Conservation (phyloP, 306 rosid species). For the Acacia crassicarpa region DNA sequence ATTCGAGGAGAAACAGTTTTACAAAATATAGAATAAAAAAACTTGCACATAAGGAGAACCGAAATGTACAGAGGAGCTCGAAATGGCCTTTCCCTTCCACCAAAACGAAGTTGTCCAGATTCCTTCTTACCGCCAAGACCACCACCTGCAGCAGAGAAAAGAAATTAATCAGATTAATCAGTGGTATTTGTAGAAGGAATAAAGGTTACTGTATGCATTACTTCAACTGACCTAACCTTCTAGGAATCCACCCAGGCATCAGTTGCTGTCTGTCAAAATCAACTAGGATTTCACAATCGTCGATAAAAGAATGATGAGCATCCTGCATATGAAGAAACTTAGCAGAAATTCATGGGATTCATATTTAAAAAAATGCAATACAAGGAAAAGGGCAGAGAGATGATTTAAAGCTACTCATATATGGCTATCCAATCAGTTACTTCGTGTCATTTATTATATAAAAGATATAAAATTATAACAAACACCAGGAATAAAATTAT, state of each 20-base stretch:
- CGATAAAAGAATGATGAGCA: conserved; percentile 79
- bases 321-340: conserved; percentile 54
- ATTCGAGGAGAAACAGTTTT: not conserved
- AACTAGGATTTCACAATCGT: conserved; percentile 76
- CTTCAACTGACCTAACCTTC: conserved; percentile 79
- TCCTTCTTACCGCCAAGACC: conserved; percentile 96
- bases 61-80: conserved; percentile 78
- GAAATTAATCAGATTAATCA: conserved; percentile 19
- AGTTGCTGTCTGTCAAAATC: conserved; percentile 84
- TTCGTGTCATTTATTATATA: not conserved
- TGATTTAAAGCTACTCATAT: not conserved
- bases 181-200: not conserved
- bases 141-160: conserved; percentile 57
- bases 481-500: not conserved
- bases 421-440: conserved; percentile 1
- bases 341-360: conserved; percentile 2
- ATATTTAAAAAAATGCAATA: not conserved
- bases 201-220: conserved; percentile 25
- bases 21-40: not conserved
- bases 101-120: conserved; percentile 97
- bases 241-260: conserved; percentile 98
- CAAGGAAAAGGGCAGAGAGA: conserved; percentile 12
- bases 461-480: not conserved
- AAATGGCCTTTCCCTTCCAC: conserved; percentile 95
- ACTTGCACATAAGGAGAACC: conserved; percentile 17